Base-by-base conservation (phyloP, 805 yeast species). In the Dipodascopsis uninucleata region DNA sequence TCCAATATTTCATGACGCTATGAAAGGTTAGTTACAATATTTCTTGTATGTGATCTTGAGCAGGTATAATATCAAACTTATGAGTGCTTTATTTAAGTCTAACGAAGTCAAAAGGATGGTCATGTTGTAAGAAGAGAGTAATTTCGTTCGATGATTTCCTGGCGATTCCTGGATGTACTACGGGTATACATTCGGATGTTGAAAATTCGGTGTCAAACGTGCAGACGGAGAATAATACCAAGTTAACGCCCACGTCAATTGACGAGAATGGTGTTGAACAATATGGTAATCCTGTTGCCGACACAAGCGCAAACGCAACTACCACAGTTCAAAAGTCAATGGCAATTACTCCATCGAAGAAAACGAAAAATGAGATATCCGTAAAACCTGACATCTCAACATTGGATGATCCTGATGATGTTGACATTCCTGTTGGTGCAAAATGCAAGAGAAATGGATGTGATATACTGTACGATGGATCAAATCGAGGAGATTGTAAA, bases 1-100 rank as follows among this genome's bases (percentile, higher is more conserved):
- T 14, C 60, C 59, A 6, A 44, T 56, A 10, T 57, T 58, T 26
- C 60, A 57, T 47, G 61, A 57, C 31, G 57, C 60, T 1, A 29
- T 57, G 33, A 56, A 55, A 34, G 57, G 60, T 45, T 23, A 20
- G 22, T 33, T 3, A n/a, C n/a, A n/a, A n/a, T n/a, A n/a, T n/a
- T 20, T 12, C 10, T 16, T n/a, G 4, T 23, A 17, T 7, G 21
- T 31, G 16, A 25, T 24, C 10, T 18, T n/a, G 12, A 34, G 3
- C 33, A 29, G 10, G 4, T 10, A 16, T 16, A 21, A 12, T 43
- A 8, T 40, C 17, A 12, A 31, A 21, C 17, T 16, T 18, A 4
- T 26, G 33, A 9, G 10, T 16, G n/a, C 10, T 4, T n/a, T n/a
- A 14, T 31, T n/a, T 29, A 25, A 9, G 17, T 8, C 12, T 43